Base-by-base conservation (phyloP, 2,329 filamentous ascomycete species). In the Huntiella omanensis region DNA sequence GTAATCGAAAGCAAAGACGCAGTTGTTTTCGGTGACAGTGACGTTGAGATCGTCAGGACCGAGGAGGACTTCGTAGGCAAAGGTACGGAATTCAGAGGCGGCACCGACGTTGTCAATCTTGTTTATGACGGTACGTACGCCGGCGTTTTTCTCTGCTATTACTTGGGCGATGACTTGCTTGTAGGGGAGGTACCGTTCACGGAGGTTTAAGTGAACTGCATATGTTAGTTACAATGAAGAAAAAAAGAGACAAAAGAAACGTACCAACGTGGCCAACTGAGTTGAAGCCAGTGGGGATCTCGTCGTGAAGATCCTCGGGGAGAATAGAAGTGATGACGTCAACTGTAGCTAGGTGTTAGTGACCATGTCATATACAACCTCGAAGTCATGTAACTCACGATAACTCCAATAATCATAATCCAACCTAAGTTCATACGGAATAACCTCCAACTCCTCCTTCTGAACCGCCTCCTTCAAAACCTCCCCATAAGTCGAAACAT, bases 1-100 rank as follows among this genome's bases (percentile, higher is more conserved):
- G 61, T 93, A 98, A 65, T 98, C 83, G 61, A 98, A 96, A 47
- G 70, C 70, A 65, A 94, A 98, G n/a, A 70, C 66, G 64, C 91
- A 96, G 50, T 77, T 74, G 55, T 83, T 80, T 63, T 95, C 86
- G 52, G 73, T 75, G 45, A 91, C 72, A 52, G 83, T 75, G 46
- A 98, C 91, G 45, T 87, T 77, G 60, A 95, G 67, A 56, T 96
- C 79, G 54, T 85, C 75, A 1, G 76, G 72, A 0, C 91, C 91
- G 1, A 77, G 78, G 1, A 98, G 73, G 11, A 96, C 73, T 64
- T 98, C 91, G 64, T 94, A 96, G 32, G 72, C 71, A 62, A 98
- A 96, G 0, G 91, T 96, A 45, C 91, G 77, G 64, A 83, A 98
- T 58, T 85, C 77, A 54, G 79, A 91, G 54, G 83, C 78, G 16